Conservation (phyloP, 73 alveolate species). For the Uronychia binucleata region DNA sequence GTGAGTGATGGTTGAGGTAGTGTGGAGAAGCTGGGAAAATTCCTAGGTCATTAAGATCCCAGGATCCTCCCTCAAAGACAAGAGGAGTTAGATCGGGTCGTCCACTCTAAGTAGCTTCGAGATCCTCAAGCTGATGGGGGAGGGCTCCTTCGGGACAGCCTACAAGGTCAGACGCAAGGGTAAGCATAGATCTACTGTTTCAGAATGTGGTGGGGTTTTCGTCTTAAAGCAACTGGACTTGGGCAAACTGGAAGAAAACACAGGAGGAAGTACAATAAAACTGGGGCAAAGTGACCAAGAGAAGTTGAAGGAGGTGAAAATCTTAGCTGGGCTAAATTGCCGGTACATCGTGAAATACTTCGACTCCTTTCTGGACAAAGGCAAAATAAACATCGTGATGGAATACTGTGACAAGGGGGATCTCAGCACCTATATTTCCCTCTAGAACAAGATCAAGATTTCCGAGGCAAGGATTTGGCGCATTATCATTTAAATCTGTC, state of each 20-base stretch:
- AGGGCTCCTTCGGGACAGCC: background rate
- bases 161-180: background rate
- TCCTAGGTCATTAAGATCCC: too few relatives aligned
- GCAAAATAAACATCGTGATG: conserved; percentile 86
- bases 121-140: background rate
- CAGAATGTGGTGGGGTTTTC: background rate
- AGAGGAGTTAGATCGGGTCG: too few relatives aligned
- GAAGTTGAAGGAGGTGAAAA: conserved; percentile 56
- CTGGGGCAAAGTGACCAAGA: conserved; percentile 35
- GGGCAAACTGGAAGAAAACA: background rate
- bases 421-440: conserved; percentile 57
- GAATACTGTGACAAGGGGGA: conserved; percentile 98
- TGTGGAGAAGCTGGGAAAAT: too few relatives aligned
- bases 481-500: conserved; percentile 27
- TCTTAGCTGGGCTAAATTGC: conserved; percentile 56
- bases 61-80: too few relatives aligned
- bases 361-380: conserved; percentile 84
- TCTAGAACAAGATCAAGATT: conserved; percentile 66
- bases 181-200: background rate
- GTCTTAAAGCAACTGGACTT: background rate
- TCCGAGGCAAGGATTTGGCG: conserved; percentile 84
- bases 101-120: background rate
- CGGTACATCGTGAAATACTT: conserved; percentile 85
- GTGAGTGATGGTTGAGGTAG: too few relatives aligned
- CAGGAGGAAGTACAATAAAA: background rate